Evolutionary conservation across 495 filamentous ascomycete species (phyloP), one percentile per base, ranked within the genome.

Genomic region (Pyrenula massariospora): DNA sequence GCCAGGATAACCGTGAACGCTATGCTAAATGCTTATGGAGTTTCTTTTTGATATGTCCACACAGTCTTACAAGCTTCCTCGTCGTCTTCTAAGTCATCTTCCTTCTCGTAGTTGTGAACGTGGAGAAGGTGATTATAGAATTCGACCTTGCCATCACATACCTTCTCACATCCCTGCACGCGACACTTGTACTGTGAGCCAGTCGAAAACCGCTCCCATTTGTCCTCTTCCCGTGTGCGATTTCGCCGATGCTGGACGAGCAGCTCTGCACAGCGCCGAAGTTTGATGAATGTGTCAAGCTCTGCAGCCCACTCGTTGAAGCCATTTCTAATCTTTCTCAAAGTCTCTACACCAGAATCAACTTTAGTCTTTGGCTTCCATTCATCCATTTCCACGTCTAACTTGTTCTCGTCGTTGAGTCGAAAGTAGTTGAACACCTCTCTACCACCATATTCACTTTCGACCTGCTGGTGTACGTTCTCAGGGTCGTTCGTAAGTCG

Each of bases 401-500:
- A 52, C 10, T 10, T 24, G 19, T 52, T 19, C n/a, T 24, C 8
- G 50, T 52, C 50, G 20, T 52, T 52, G 8, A 52, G 19, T 24
- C 50, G 50, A 24, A 21, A 52, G 50, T 52, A 52, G 8, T 52
- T 10, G 20, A 52, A 52, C 10, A 19, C 50, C 19, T 52, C 20
- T 42, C 5, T 42, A 42, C 21, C 12, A 19, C 22, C 60, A 22
- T 57, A 11, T 50, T 55, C 12, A 24, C n/a, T n/a, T 24, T 1
- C 2, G 55, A 58, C 55, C 8, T 50, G 0, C 5, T 1, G 15
- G 22, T 59, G 57, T n/a, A 57, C 54, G 3, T 0, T 2, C 24
- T 59, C 57, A 15, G 59, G 42, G 48, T 61, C 48, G 36, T 49
- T 51, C 2, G 52, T 15, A 1, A 15, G 10, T 1, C 52, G 12